phyloP scores from a whole-genome alignment of 1,284 basidiomycete species.

The Puccinia brachypodii region DNA sequence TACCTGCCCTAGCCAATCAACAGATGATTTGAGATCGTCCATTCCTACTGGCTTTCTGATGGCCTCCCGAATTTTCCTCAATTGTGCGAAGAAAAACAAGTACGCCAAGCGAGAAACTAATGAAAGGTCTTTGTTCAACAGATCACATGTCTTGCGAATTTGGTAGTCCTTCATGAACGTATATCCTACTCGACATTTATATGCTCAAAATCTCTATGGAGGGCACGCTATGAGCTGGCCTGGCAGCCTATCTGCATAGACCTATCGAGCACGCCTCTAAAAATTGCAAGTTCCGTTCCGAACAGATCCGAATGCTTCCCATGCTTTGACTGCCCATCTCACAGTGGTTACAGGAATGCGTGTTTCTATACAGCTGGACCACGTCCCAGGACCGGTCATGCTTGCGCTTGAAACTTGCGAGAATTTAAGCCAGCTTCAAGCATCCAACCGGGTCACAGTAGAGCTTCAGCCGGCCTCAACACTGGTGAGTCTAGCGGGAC shows the following conservation, averaged over 20 bases:
- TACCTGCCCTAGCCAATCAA: no score
- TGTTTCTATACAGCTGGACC: conserved; percentile 7
- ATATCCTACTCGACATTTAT: conserved; percentile 4
- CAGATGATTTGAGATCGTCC: no score
- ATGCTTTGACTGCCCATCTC: background rate
- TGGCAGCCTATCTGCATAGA: conserved; percentile 5
- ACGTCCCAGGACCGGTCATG: background rate
- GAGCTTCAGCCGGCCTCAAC: conserved; percentile 10
- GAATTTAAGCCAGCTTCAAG: background rate
- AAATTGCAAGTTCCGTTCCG: conserved; percentile 19
- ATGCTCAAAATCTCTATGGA: conserved; percentile 18
- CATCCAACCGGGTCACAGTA: background rate
- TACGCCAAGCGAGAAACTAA: background rate
- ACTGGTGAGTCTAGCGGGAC: conserved; percentile 10
- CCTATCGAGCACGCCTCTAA: background rate
- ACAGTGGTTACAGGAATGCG: background rate
- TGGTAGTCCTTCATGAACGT: conserved; percentile 7
- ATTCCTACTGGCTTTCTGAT: no score
- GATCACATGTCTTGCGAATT: conserved; percentile 1
- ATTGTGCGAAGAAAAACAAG: no score
- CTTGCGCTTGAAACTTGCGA: background rate
- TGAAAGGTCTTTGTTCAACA: background rate
- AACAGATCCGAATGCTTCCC: background rate
- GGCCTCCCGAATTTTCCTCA: no score
- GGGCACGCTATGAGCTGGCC: background rate